Evolutionary conservation across 2,329 filamentous ascomycete species (phyloP), one percentile per base, ranked within the genome.

Genomic region (Pseudogymnoascus sp.): DNA sequence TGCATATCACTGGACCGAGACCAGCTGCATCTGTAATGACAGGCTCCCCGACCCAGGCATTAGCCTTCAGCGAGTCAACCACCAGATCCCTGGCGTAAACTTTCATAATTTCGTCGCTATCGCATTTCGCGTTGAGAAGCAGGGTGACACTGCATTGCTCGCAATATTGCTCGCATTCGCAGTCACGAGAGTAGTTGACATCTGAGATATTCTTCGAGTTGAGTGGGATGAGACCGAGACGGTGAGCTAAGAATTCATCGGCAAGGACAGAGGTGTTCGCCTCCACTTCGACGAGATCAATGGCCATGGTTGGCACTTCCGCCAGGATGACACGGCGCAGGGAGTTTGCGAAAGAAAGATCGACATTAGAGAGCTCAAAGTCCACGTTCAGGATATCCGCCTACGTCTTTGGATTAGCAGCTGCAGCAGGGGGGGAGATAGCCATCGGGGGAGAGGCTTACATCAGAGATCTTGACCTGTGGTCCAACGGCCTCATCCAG

Each of bases 131-230:
- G 71, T 96, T 87, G 39, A 99, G 82, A 3, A 84, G 87, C 29
- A 99, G 83, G 24, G 86, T 88, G 59, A 97, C 89, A 67, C 89
- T 90, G 80, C 94, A 99, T 68, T 89, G 84, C 67, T 96, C 89
- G 79, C 94, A 99, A 78, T 92, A 91, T 70, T 93, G 88, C 69
- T 97, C 93, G 79, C 94, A 99, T 72, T 96, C 91, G 79, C 94
- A 99, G 76, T 97, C 93, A 71, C 93, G 89, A 58, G 89, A 88
- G 77, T 96, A 96, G 66, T 89, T 81, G 65, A 97, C 83, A 69
- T 88, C 82, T 67, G 92, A 89, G 68, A 93, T 87, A 71, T 90
- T 89, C 71, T 90, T 89, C 62, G 90, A 90, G 73, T 88, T 87
- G 57, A 99, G 84, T 0, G 94, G 94, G 62, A 97, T 86, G 54